These are phyloP conservation scores for Monosporascus sp. DNA, from an alignment of 2,329 filamentous ascomycete genomes.

Conservation along the genomic window DNA sequence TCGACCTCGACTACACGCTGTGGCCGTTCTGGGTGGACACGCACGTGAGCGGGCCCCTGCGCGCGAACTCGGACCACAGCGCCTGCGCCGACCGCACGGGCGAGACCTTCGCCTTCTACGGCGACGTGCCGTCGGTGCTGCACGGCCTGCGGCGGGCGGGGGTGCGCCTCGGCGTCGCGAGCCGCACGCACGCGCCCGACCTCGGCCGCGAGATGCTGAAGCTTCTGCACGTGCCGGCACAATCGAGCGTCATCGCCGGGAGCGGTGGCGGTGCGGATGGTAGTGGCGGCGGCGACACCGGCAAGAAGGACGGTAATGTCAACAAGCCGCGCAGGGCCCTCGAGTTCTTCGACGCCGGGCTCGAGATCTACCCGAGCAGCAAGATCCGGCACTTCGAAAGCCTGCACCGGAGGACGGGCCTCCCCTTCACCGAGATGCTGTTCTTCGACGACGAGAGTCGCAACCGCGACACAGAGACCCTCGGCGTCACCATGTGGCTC, in stretches of 20 bases:
- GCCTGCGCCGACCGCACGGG: constrained; percentile 49
- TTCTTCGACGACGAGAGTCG: constrained; percentile 93
- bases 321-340: constrained; percentile 42
- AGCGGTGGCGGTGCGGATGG: constrained; percentile 1
- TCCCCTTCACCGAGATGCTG: constrained; percentile 78
- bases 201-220: constrained; percentile 77
- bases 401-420: constrained; percentile 63
- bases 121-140: constrained; percentile 63
- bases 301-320: constrained; percentile 17
- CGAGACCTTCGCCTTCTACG: constrained; percentile 67
- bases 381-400: constrained; percentile 83
- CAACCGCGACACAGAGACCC: constrained; percentile 72
- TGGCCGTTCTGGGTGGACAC: constrained; percentile 99
- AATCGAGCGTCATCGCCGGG: constrained; percentile 15
- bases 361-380: constrained; percentile 68
- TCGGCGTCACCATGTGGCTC: constrained; percentile 82
- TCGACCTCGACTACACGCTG: constrained; percentile 97
- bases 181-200: constrained; percentile 73
- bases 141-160: constrained; percentile 47
- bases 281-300: constrained; percentile 13
- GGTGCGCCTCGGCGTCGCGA: constrained; percentile 65
- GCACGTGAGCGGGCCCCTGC: constrained; percentile 72
- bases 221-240: constrained; percentile 56
- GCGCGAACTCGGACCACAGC: constrained; percentile 37
- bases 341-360: constrained; percentile 53